Evolutionary conservation across 306 rosid species (phyloP).

Genomic region (Citrullus mucosospermus): DNA sequence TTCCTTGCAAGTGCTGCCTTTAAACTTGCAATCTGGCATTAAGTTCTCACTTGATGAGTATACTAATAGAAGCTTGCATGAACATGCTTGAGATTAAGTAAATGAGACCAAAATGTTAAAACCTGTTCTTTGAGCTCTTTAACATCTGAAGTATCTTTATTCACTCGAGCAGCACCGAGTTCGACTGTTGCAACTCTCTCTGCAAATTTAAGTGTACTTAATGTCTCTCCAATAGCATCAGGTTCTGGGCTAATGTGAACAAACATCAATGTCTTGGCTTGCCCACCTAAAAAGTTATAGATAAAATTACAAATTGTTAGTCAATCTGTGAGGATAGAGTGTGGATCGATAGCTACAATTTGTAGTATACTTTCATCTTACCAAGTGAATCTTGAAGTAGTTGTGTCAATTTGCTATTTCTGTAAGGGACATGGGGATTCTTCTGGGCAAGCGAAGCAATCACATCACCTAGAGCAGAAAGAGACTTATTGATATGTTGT

Average conservation of each 20-base stretch:
- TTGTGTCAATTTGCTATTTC: conserved; percentile 95
- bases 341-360: not conserved
- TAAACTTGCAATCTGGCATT: conserved; percentile 55
- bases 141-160: conserved; percentile 71
- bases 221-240: conserved; percentile 68
- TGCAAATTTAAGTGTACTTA: conserved; percentile 91
- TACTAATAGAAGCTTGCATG: not conserved
- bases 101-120: conserved; percentile 4
- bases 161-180: conserved; percentile 87
- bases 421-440: conserved; percentile 87
- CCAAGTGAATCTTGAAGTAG: conserved; percentile 97
- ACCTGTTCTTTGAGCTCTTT: conserved; percentile 94
- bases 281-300: conserved; percentile 53
- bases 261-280: conserved; percentile 93
- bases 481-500: conserved; percentile 86
- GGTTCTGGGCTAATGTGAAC: conserved; percentile 91
- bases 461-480: conserved; percentile 95
- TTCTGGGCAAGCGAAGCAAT: conserved; percentile 92
- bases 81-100: not conserved
- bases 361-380: conserved; percentile 18
- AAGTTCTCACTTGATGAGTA: not conserved
- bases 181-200: conserved; percentile 94
- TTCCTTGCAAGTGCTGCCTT: conserved; percentile 68
- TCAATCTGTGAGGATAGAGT: not conserved
- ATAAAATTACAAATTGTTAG: conserved; percentile 1